These are phyloP conservation scores for Microascus cirrosus DNA, from an alignment of 2,329 filamentous ascomycete species.

Conservation along the genomic window DNA sequence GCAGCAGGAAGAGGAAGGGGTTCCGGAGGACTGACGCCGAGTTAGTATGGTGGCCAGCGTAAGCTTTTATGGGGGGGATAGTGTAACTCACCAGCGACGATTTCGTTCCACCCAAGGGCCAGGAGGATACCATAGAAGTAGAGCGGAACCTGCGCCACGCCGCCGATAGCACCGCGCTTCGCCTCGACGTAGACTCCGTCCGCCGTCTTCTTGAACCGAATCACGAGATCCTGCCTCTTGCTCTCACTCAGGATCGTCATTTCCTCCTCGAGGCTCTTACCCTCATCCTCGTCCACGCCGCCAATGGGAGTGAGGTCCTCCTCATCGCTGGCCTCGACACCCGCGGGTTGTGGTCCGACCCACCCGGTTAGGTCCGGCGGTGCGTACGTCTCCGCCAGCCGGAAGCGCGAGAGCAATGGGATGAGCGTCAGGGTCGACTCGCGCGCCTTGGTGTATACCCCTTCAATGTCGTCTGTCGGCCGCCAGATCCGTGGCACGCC, in stretches of 20 bases:
- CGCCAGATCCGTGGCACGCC: conserved; percentile 96
- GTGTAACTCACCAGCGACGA: conserved; percentile 65
- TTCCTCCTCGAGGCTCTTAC: conserved; percentile 90
- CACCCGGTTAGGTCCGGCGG: conserved; percentile 76
- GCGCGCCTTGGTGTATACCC: conserved; percentile 80
- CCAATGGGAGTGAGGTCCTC: conserved; percentile 84
- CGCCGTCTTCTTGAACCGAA: conserved; percentile 95
- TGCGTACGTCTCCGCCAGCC: conserved; percentile 59
- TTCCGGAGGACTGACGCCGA: conserved; percentile 68
- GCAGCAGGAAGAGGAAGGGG: conserved; percentile 81
- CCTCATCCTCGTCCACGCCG: conserved; percentile 87
- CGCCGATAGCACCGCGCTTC: conserved; percentile 91
- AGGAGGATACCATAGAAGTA: conserved; percentile 90
- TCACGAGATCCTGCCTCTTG: conserved; percentile 82
- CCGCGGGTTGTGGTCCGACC: conserved; percentile 67
- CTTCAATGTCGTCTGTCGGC: conserved; percentile 93
- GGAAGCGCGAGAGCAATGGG: conserved; percentile 77
- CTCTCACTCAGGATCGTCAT: conserved; percentile 87
- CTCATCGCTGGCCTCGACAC: conserved; percentile 71
- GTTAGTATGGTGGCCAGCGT: conserved; percentile 6
- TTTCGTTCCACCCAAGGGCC: conserved; percentile 97
- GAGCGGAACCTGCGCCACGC: conserved; percentile 83
- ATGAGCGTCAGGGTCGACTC: conserved; percentile 89
- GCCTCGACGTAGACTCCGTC: conserved; percentile 97
- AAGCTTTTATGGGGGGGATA: background rate